Conservation (phyloP, 805 yeast species). For the Starmerella floricola region DNA sequence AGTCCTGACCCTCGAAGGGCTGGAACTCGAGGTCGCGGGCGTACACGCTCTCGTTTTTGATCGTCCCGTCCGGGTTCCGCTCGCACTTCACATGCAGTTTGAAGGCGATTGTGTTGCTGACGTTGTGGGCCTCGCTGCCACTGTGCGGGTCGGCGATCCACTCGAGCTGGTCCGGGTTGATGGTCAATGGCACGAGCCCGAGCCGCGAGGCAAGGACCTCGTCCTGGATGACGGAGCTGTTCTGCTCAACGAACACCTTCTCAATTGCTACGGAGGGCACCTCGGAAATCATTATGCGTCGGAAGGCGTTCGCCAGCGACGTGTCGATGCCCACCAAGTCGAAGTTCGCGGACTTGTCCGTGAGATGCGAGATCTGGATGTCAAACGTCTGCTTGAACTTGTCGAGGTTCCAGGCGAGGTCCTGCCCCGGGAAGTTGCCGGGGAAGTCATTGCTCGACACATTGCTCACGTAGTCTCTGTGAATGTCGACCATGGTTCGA, state of each 20-base stretch:
- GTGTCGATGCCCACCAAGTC: conserved; percentile 82
- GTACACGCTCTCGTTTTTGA: conserved; percentile 74
- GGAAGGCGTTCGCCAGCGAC: conserved; percentile 87
- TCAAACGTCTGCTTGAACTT: conserved; percentile 59
- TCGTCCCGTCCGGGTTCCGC: conserved; percentile 73
- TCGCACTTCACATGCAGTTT: conserved; percentile 73
- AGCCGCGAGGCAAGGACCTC: conserved; percentile 93
- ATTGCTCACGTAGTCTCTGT: conserved; percentile 22
- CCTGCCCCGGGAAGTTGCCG: conserved; percentile 57
- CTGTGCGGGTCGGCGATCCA: conserved; percentile 43
- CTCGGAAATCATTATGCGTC: conserved; percentile 93
- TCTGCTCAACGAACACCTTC: conserved; percentile 77
- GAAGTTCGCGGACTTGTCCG: conserved; percentile 57
- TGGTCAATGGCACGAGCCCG: conserved; percentile 80
- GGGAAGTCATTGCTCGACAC: conserved; percentile 84
- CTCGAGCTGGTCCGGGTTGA: conserved; percentile 75
- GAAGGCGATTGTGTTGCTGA: conserved; percentile 79
- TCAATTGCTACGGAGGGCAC: conserved; percentile 95
- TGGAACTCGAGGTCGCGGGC: conserved; percentile 82
- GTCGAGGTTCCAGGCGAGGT: conserved; percentile 71
- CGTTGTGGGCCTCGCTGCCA: conserved; percentile 42
- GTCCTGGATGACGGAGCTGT: conserved; percentile 93
- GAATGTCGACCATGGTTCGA: conserved; percentile 23
- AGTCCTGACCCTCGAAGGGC: conserved; percentile 80
- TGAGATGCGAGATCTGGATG: conserved; percentile 50